Evolutionary conservation across 139 green algal species (phyloP).

Genomic region (Tetradesmus obliquus): DNA sequence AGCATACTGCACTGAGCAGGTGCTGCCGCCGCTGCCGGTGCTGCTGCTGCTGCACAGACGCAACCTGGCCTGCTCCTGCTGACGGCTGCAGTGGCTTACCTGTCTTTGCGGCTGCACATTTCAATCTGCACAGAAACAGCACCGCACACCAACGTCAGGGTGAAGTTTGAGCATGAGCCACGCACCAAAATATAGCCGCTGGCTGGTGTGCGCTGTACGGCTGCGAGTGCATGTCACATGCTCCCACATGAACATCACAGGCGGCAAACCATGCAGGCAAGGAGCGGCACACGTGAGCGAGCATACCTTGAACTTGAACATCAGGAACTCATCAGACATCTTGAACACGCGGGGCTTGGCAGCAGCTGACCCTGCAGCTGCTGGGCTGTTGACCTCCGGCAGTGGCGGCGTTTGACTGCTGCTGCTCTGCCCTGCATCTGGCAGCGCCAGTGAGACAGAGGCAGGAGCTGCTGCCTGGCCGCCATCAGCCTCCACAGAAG

Average conservation of each 20-base stretch:
- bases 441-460: background rate
- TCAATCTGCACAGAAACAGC: conserved; percentile 12
- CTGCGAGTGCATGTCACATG: too few relatives aligned
- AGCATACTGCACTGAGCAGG: background rate
- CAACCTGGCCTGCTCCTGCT: too few relatives aligned
- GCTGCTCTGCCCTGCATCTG: background rate
- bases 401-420: background rate
- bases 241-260: background rate
- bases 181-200: background rate
- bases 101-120: conserved; percentile 46
- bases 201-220: background rate
- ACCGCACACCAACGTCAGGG: background rate
- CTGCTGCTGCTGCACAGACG: background rate
- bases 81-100: background rate
- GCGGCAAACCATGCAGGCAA: background rate
- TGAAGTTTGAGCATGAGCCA: background rate
- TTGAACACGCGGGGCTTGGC: conserved; percentile 23
- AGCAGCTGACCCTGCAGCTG: background rate
- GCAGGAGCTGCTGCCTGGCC: background rate
- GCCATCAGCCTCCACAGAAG: background rate
- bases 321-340: conserved; percentile 45
- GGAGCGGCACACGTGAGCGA: background rate
- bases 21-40: background rate
- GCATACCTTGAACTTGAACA: conserved; percentile 43
- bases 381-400: conserved; percentile 2